Base-by-base conservation (phyloP, 495 filamentous ascomycete species). In the Astrothelium macrocarpum region DNA sequence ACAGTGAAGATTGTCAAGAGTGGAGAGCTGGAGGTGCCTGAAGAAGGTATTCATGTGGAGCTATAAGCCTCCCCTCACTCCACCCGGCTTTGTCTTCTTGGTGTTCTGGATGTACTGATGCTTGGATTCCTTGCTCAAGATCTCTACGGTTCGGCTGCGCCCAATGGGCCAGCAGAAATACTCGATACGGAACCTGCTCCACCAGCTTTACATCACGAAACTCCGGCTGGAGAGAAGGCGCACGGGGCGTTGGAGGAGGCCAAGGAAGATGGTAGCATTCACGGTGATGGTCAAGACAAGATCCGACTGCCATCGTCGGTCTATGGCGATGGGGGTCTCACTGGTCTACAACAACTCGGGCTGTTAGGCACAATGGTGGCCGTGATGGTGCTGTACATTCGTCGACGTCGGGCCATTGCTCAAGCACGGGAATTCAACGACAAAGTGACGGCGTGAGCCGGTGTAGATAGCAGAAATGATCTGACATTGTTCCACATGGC, bases 31-130 rank as follows among this genome's bases (percentile, higher is more conserved):
- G 80, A 84, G 76, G 81, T 92, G 68, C 88, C 90, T 70, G 77
- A 85, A 75, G 91, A 97, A 98, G 94, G 94, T 98, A 97, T 90
- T 83, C 89, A 95, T 77, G 86, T 87, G 78, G 94, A 97, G 78
- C 90, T 97, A 77, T 97, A 90, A 83, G 56, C 66, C 81, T 71
- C 70, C 67, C 26, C 42, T 60, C 56, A 59, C 36, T 36, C 32
- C 43, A 53, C 34, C 42, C 39, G 29, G 36, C 28, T n/a, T n/a
- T n/a, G 18, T 60, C 64, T 60, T 36, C 26, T 32, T 36, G 64
- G 58, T 69, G 62, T 58, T 68, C 56, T 64, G 59, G 66, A 66
- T 66, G 59, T 63, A 68, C 70, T 71, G 71, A 72, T 73, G 63
- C 49, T 67, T 67, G n/a, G 32, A 56, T 34, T 63, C 65, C 32